These are phyloP conservation scores for Jamesozyma piceae DNA, from an alignment of 805 yeast genomes.

Conservation along the genomic window DNA sequence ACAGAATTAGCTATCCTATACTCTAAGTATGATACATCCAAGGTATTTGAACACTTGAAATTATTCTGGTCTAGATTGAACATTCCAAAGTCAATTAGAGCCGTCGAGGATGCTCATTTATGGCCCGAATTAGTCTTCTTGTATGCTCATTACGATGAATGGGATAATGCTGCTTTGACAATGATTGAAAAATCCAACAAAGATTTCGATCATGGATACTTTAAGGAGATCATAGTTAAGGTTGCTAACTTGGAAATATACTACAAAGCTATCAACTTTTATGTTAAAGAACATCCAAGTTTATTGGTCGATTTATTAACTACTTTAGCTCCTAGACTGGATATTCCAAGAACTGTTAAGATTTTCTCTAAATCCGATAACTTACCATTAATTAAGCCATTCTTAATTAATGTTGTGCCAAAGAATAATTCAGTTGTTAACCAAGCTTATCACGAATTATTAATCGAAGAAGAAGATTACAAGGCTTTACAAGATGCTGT, in stretches of 20 bases:
- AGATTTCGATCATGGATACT: constrained; percentile 86
- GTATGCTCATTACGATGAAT: constrained; percentile 96
- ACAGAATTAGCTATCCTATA: constrained; percentile 89
- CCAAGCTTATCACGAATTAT: constrained; percentile 87
- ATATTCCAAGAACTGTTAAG: constrained; percentile 87
- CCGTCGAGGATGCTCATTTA: constrained; percentile 85
- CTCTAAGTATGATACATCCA: constrained; percentile 81
- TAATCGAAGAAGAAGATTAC: constrained; percentile 94
- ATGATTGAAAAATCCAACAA: constrained; percentile 92
- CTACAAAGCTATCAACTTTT: constrained; percentile 94
- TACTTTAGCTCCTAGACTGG: constrained; percentile 80
- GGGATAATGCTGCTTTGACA: constrained; percentile 96
- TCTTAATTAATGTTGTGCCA: constrained; percentile 80
- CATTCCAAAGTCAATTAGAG: constrained; percentile 92
- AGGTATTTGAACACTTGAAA: constrained; percentile 92
- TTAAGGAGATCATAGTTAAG: constrained; percentile 90
- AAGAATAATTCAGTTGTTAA: constrained; percentile 88
- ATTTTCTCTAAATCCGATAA: constrained; percentile 93
- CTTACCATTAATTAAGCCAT: constrained; percentile 91
- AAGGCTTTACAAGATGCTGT: constrained; percentile 80
- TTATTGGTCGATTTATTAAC: constrained; percentile 77
- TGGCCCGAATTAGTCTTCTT: constrained; percentile 95
- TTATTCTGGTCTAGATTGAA: constrained; percentile 97
- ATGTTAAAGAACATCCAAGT: constrained; percentile 85
- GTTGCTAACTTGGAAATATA: constrained; percentile 93